phyloP scores from a whole-genome alignment of 2,329 filamentous ascomycete species.

The Colletotrichum lupini region DNA sequence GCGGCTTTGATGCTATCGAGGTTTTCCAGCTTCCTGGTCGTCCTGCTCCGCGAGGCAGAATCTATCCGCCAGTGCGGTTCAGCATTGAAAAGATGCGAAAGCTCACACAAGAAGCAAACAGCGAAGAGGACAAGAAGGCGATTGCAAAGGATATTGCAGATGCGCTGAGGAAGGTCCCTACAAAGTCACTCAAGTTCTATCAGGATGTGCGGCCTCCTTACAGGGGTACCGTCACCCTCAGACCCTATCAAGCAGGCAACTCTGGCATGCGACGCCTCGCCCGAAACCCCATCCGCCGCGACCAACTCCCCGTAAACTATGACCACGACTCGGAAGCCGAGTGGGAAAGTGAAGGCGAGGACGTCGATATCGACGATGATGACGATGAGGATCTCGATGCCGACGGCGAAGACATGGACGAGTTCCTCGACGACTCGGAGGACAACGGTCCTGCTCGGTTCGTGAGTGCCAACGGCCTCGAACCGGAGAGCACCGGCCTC shows the following conservation, averaged over 20 bases:
- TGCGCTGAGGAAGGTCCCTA: constrained; percentile 64
- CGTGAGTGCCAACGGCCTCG: constrained; percentile 74
- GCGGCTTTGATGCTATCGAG: constrained; percentile 54
- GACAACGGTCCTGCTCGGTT: constrained; percentile 68
- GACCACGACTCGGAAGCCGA: constrained; percentile 89
- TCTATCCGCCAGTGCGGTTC: constrained; percentile 66
- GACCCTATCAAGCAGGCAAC: constrained; percentile 56
- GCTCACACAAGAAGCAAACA: constrained; percentile 52
- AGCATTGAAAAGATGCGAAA: constrained; percentile 69
- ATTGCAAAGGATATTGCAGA: constrained; percentile 47
- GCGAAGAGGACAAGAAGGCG: constrained; percentile 49
- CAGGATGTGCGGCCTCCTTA: constrained; percentile 78
- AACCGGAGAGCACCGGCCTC: constrained; percentile 82
- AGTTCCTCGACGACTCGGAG: constrained; percentile 89
- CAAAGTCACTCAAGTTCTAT: constrained; percentile 72
- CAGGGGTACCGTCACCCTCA: constrained; percentile 76
- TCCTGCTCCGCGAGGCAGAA: constrained; percentile 55
- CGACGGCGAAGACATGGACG: constrained; percentile 89
- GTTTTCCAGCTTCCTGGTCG: constrained; percentile 58
- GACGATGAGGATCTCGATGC: constrained; percentile 77
- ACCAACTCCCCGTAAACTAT: constrained; percentile 75
- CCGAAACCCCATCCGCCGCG: constrained; percentile 62
- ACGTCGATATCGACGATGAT: constrained; percentile 75
- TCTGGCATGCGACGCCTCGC: constrained; percentile 63
- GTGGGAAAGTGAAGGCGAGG: constrained; percentile 81